Percentiles rank a stretch among this genome's conserved stretches.
phyloP scores from a whole-genome alignment of 2,329 filamentous ascomycete genomes.

The Aspergillus quadricinctus region DNA sequence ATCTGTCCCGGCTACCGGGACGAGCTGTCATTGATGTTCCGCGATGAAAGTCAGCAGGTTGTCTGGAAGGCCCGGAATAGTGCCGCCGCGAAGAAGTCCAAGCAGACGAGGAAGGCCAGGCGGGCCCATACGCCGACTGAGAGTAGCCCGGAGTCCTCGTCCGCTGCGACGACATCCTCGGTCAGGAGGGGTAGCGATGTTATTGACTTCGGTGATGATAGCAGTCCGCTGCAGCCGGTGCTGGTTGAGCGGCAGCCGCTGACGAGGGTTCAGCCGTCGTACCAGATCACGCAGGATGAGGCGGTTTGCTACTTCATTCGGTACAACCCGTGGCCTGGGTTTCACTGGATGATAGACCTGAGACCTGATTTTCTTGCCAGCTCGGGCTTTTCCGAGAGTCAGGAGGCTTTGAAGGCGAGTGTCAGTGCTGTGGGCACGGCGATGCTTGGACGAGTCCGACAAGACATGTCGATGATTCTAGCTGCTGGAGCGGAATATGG shows the following conservation, averaged over 20 bases:
- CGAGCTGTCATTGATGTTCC: conserved; percentile 61
- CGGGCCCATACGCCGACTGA: neutral
- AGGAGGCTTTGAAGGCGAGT: conserved; percentile 39
- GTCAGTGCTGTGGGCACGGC: conserved; percentile 58
- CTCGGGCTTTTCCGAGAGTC: conserved; percentile 18
- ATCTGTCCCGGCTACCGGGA: conserved; percentile 62
- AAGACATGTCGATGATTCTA: conserved; percentile 44
- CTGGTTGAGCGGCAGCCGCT: conserved; percentile 13
- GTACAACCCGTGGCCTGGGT: conserved; percentile 30
- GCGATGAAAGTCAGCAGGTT: conserved; percentile 61
- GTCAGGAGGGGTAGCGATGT: conserved; percentile 6
- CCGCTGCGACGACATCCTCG: neutral
- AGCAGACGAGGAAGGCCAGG: conserved; percentile 8
- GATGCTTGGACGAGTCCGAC: conserved; percentile 52
- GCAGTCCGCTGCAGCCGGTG: conserved; percentile 13
- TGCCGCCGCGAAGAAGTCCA: conserved; percentile 22
- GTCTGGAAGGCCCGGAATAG: conserved; percentile 53
- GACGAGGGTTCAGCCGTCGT: conserved; percentile 21
- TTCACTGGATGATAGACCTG: conserved; percentile 22
- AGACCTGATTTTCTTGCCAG: conserved; percentile 19
- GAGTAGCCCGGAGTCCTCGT: neutral
- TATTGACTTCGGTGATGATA: conserved; percentile 21
- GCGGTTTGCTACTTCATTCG: conserved; percentile 34
- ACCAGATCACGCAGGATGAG: conserved; percentile 26
- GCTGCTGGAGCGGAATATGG: conserved; percentile 53